Conservation (phyloP, 768 basidiomycete species). For the Leccinum barrowsii region DNA sequence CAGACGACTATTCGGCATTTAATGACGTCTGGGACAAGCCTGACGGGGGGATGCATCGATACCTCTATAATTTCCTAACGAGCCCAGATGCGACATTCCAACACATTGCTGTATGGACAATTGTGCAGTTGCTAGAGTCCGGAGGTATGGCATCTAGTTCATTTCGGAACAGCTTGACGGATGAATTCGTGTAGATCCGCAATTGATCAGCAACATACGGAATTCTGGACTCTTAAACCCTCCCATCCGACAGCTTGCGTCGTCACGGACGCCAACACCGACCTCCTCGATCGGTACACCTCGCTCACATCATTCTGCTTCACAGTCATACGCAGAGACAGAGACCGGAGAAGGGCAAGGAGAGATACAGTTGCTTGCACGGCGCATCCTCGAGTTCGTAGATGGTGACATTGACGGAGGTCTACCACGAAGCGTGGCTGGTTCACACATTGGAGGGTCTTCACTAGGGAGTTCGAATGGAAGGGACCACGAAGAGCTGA, state of each 20-base stretch:
- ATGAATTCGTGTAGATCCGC: constrained; percentile 56
- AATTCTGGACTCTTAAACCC: constrained; percentile 76
- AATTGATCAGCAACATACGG: constrained; percentile 88
- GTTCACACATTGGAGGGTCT: constrained; percentile 67
- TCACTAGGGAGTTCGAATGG: constrained; percentile 57
- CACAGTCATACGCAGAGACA: constrained; percentile 76
- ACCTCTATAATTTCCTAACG: constrained; percentile 89
- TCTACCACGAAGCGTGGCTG: constrained; percentile 56
- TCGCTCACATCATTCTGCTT: constrained; percentile 61
- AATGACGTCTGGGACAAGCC: constrained; percentile 98
- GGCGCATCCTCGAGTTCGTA: constrained; percentile 83
- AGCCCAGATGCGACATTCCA: constrained; percentile 97
- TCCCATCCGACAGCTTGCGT: constrained; percentile 81
- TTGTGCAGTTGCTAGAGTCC: constrained; percentile 96
- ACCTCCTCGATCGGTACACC: constrained; percentile 75
- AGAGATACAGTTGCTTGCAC: constrained; percentile 83
- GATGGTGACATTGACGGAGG: constrained; percentile 67
- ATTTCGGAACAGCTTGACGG: neutral
- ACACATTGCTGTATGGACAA: constrained; percentile 99
- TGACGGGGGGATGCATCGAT: constrained; percentile 94
- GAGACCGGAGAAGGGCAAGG: constrained; percentile 85
- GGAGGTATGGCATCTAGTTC: constrained; percentile 51
- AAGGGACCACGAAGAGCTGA: constrained; percentile 75
- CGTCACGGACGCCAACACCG: constrained; percentile 65
- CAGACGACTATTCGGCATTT: constrained; percentile 94